Base-by-base conservation (phyloP, 2,329 filamentous ascomycete genomes). In the Venturia carpophila region DNA sequence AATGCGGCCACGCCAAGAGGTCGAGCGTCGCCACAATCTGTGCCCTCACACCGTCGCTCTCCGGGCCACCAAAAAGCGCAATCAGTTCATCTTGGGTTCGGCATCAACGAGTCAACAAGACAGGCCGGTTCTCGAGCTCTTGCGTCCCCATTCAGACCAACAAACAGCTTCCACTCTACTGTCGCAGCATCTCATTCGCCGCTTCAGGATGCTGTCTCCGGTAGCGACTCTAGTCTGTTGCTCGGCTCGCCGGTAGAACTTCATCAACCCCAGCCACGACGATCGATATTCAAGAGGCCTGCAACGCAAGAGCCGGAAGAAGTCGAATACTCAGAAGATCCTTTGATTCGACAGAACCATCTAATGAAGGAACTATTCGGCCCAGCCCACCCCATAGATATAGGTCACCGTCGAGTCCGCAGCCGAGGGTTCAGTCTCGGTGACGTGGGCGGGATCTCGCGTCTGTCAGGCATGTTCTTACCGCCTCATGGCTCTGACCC, bases 381-480 rank as follows among this genome's bases (percentile, higher is more conserved):
- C 77, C 47, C 75, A 77, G 37, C 55, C 21, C 55, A 65, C 21
- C 34, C 63, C 15, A 27, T 60, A 1, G 80, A 84, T 66, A 77
- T 78, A 11, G 80, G 81, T 64, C 79, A 83, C 68, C 81, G 82
- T 65, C 81, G 83, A 39, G 79, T 85, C 42, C 81, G 85, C 49
- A 85, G 81, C 69, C 82, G 85, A 55, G 85, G 85, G 64, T 86
- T 85, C 69, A 87, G 84, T 60, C 78, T 83, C 30, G 82, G 84
- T 62, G 82, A 84, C 63, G 80, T 84, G 66, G 79, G 78, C 67
- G 78, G 78, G 37, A 77, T 79, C 63, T 79, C 76, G 69, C 74
- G 78, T 63, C 76, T 86, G 42, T 77, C 83, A 56, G 78, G 80
- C 65, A 75, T 86, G 4, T 84, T 86, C 70, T 81, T 79, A 4